Base-by-base conservation (phyloP, 2,329 filamentous ascomycete species). In the Harringtonia lauricola region DNA sequence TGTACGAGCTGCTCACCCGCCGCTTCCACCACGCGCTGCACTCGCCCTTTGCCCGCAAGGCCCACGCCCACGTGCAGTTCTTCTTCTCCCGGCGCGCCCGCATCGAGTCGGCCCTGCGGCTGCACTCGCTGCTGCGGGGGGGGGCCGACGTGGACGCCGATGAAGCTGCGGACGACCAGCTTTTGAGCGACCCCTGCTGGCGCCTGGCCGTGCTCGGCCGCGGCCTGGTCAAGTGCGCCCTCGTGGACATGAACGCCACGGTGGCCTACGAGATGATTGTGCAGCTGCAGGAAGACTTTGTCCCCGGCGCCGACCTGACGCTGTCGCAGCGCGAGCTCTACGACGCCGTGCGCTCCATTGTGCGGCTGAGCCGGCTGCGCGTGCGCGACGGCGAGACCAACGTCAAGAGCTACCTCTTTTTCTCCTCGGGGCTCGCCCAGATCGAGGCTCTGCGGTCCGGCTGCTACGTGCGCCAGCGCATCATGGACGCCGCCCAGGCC, bases 21-120 rank as follows among this genome's bases (percentile, higher is more conserved):
- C 51, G 51, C 14, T 53, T 53, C 41, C 44, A 50, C 39, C 50
- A 51, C 39, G 41, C 50, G 35, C 47, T 53, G 37, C 51, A 53
- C 46, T 43, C 49, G 26, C 50, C 50, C 18, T 54, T 51, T 46
- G 47, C 49, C 9, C 47, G 46, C 44, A 47, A 44, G 37, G 45
- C 49, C 8, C 28, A 17, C 15, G 19, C 28, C 40, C 42, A 51
- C 26, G 43, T 50, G 41, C 48, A 48, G 34, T 54, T 42, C 34
- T 52, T 48, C 43, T 54, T 44, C 45, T 52, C 50, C 35, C 47
- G 50, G 26, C 50, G 50, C 4, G 47, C 47, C 12, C 50, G 49
- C 31, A 14, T 52, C 43, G 50, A 52, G 36, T 41, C 47, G n/a
- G 47, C 46, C 9, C 26, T 52, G 21, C 41, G 47, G 12, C 17